Evolutionary conservation across 2,329 filamentous ascomycete genomes (phyloP), one percentile per base, ranked within the genome.

Genomic region (Aspergillus caelatus): DNA sequence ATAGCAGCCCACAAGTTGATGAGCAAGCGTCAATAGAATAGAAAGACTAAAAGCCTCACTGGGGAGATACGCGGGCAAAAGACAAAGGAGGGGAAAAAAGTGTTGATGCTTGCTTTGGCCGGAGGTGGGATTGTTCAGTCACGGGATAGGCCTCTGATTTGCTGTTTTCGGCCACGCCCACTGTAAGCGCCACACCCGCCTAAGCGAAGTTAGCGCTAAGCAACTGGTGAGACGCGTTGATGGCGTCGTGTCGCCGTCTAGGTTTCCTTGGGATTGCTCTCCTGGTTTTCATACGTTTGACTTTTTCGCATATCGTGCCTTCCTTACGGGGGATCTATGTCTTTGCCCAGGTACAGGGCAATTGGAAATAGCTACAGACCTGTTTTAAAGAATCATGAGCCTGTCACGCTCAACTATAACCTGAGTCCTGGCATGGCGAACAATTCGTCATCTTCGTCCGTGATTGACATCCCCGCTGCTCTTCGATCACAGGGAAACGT

Each of bases 381-480:
- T 16, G n/a, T 8, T 39, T 3, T 39, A n/a, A 16, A n/a, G 21
- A 36, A 54, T 11, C 52, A 54, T 54, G 52, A 54, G 30, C 30
- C 11, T 36, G n/a, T 23, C 32, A 34, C 28, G 12, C 19, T 12
- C 52, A 36, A 54, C 52, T 36, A 36, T 36, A 54, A 10, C 32
- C 11, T 36, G 34, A 54, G 19, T 30, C 16, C 10, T 32, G 48
- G 32, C 48, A 52, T 52, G 48, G 48, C 19, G 28, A 32, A 6
- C 21, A 30, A 30, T 19, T 21, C 48, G 11, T 16, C 28, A 21
- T n/a, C 48, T 32, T 52, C 48, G 5, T 34, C 48, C 16, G 26
- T 52, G 19, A 21, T 77, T 6, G 75, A 78, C 48, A 76, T 86
- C 75, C 83, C 68, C 71, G 78, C 65, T 74, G 88, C 64, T 76